Evolutionary conservation across 2,329 filamentous ascomycete genomes (phyloP), one percentile per base, ranked within the genome.

Genomic region (Apiospora sp.): DNA sequence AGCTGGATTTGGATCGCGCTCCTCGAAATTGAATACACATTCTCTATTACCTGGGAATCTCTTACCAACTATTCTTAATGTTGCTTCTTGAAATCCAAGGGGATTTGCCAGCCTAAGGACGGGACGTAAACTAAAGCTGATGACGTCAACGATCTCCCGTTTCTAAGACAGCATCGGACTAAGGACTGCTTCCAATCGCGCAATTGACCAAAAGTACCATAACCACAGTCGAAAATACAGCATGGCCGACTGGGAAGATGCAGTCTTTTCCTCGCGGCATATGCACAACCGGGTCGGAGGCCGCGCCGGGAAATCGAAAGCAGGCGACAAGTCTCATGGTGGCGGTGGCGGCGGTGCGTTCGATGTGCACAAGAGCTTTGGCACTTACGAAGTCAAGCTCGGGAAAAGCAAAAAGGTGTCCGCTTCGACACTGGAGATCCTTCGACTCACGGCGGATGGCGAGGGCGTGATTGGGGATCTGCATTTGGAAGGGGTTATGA

Each of bases 211-310:
- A 41, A 41, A 3, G 22, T 14, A 1, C 34, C 58, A 64, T 41
- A 24, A 41, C 34, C 2, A 30, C 27, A 27, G 16, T 6, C 14
- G 24, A 46, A 48, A 48, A 1, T 1, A 27, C 67, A 68, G 22
- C 5, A 68, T 68, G 73, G 75, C 77, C 16, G 72, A 74, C 67
- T 78, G 77, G 77, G 73, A 78, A 67, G 77, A 78, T 34, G 64
- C 75, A 8, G 75, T 75, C 41, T 72, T 78, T 61, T 74, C 73
- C 6, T 76, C 76, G 14, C 72, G 77, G 30, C 77, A 78, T 71
- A 72, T 77, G 10, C 77, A 78, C 71, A 78, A 78, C 71, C 76
- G 76, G 8, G 71, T 75, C 34, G 74, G 73, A 44, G 69, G 72
- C 27, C 70, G 71, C 41, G 61, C 37, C 69, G 67, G 48, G 43